A percentile compares a stretch with the other conserved stretches of the same genome.
Conservation (phyloP, 1,139 yeast genomes). For the Taphrina communis region DNA sequence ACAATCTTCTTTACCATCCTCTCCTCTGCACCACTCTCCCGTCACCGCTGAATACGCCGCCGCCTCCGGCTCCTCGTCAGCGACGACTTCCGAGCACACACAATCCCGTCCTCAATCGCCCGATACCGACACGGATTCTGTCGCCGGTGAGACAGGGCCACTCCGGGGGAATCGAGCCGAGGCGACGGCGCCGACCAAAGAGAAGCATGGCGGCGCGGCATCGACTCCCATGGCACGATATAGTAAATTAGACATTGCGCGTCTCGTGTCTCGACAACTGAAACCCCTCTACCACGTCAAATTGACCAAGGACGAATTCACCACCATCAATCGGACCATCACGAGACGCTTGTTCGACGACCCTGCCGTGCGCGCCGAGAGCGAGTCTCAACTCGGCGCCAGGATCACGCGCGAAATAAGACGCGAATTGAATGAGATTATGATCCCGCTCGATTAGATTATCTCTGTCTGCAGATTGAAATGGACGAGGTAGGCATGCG, state of each 20-base stretch:
- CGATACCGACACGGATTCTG: not conserved
- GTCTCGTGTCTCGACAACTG: conserved; percentile 20
- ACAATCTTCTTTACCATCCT: not conserved
- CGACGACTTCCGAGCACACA: not conserved
- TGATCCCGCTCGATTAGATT: not conserved
- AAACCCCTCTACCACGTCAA: conserved; percentile 26
- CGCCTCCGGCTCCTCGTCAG: not conserved
- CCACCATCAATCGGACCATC: conserved; percentile 27
- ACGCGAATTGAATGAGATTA: conserved; percentile 11
- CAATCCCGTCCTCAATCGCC: conserved; percentile 5
- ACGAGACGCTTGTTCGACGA: conserved; percentile 31
- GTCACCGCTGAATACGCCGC: no score
- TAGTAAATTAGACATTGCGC: conserved; percentile 10
- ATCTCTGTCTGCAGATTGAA: no score
- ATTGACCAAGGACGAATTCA: conserved; percentile 33
- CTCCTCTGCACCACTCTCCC: not conserved
- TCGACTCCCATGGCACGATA: conserved; percentile 6
- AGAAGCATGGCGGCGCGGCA: not conserved
- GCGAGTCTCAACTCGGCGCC: not conserved
- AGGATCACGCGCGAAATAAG: conserved; percentile 19
- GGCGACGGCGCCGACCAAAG: not conserved
- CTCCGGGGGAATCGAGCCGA: no score
- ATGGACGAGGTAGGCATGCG: no score
- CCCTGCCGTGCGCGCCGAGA: not conserved
- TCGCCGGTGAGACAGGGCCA: no score